Conservation (phyloP, 1,139 yeast genomes). For the Debaryomyces subglobosus region DNA sequence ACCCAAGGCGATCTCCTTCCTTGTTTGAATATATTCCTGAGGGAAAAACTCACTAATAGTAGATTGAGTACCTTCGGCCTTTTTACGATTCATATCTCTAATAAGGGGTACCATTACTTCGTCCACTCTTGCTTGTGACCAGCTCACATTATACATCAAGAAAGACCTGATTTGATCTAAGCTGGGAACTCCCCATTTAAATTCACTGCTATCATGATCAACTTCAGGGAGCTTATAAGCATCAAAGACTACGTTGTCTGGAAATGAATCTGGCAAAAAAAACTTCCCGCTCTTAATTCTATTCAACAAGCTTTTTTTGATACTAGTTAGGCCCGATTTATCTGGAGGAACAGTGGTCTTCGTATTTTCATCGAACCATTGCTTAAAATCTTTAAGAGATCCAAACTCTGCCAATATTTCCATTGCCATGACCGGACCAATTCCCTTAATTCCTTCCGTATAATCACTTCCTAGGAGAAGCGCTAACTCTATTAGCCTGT, state of each 20-base stretch:
- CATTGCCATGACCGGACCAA: slow-evolving; percentile 92
- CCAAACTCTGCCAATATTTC: slow-evolving; percentile 92
- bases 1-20: slow-evolving; percentile 53
- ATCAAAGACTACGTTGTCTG: slow-evolving; percentile 65
- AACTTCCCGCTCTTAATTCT: slow-evolving; percentile 62
- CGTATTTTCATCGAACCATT: slow-evolving; percentile 43
- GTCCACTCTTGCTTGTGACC: slow-evolving; percentile 78
- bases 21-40: slow-evolving; percentile 44
- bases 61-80: slow-evolving; percentile 56
- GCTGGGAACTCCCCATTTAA: slow-evolving; percentile 91
- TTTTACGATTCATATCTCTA: slow-evolving; percentile 68
- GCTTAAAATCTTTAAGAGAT: slow-evolving; percentile 33
- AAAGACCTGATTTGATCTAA: slow-evolving; percentile 75
- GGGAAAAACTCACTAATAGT: slow-evolving; percentile 65
- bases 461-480: slow-evolving; percentile 89
- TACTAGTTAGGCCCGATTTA: slow-evolving; percentile 24
- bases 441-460: slow-evolving; percentile 86
- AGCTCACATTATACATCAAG: slow-evolving; percentile 73
- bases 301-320: slow-evolving; percentile 54
- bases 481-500: slow-evolving; percentile 75
- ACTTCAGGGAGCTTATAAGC: slow-evolving; percentile 85
- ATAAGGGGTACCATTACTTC: slow-evolving; percentile 89
- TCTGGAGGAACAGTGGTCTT: slow-evolving; percentile 19
- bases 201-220: slow-evolving; percentile 73
- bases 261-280: slow-evolving; percentile 66